These are phyloP conservation scores for Tetragonia tetragonoides DNA, from an alignment of 148 eudicot species.

Conservation along the genomic window DNA sequence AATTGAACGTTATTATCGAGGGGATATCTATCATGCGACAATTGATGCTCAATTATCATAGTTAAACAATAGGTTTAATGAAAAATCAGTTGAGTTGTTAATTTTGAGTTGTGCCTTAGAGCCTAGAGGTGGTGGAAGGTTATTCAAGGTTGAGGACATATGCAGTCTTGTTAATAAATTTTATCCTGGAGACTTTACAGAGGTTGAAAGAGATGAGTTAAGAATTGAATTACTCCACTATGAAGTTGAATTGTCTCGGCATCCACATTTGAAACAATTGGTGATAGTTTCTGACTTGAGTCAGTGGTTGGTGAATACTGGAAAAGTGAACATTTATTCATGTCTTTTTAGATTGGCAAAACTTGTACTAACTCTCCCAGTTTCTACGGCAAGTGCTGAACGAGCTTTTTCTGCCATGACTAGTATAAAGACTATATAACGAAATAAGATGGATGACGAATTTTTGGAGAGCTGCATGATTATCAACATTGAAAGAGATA, in stretches of 20 bases:
- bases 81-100: background rate
- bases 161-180: background rate
- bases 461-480: background rate
- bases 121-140: background rate
- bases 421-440: constrained; percentile 10
- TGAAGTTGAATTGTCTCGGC: background rate
- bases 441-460: constrained; percentile 14
- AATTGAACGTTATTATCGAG: background rate
- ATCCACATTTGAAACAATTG: background rate
- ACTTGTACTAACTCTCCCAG: constrained; percentile 2
- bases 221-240: background rate
- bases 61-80: background rate
- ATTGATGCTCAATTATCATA: background rate
- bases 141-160: background rate
- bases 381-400: constrained; percentile 7
- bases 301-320: background rate
- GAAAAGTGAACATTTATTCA: background rate
- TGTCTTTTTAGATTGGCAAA: background rate
- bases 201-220: background rate
- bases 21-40: background rate
- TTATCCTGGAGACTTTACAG: background rate
- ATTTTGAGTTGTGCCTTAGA: background rate
- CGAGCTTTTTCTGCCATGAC: constrained; percentile 5
- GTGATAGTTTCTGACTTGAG: background rate
- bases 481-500: constrained; percentile 10